Evolutionary conservation across 345 rosid species (phyloP).

Genomic region (Aethionema arabicum): DNA sequence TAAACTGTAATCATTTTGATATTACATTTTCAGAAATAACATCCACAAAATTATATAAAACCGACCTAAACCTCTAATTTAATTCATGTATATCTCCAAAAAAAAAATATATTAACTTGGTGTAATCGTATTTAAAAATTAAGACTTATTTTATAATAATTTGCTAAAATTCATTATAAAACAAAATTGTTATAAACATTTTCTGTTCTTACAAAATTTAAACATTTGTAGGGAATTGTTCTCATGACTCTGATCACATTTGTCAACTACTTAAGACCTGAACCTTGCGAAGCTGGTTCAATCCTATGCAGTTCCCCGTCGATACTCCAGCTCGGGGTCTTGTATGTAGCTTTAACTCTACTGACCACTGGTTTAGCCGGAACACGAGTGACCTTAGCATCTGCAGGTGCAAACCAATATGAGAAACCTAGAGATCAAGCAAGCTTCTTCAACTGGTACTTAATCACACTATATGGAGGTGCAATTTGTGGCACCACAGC

Average conservation of each 20-base stretch:
- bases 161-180: too few relatives aligned
- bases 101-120: too few relatives aligned
- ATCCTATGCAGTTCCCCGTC: conserved; percentile 32
- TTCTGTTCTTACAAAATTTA: too few relatives aligned
- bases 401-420: conserved; percentile 47
- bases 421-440: too few relatives aligned
- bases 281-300: conserved; percentile 29
- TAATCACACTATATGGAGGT: conserved; percentile 27
- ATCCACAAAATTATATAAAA: too few relatives aligned
- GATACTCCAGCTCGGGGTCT: conserved; percentile 32
- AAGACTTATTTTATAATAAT: too few relatives aligned
- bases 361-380: conserved; percentile 34
- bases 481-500: conserved; percentile 27
- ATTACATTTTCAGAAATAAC: too few relatives aligned
- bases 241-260: conserved; percentile 36
- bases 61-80: too few relatives aligned
- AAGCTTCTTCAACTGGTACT: conserved; percentile 51
- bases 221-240: conserved; percentile 39
- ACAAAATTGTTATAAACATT: too few relatives aligned
- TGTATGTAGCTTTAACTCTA: conserved; percentile 38
- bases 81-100: too few relatives aligned
- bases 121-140: too few relatives aligned
- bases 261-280: conserved; percentile 33
- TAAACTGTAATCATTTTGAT: too few relatives aligned
- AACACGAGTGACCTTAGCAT: conserved; percentile 34